phyloP scores from a whole-genome alignment of 306 rosid genomes.

The Quercus bicolor region DNA sequence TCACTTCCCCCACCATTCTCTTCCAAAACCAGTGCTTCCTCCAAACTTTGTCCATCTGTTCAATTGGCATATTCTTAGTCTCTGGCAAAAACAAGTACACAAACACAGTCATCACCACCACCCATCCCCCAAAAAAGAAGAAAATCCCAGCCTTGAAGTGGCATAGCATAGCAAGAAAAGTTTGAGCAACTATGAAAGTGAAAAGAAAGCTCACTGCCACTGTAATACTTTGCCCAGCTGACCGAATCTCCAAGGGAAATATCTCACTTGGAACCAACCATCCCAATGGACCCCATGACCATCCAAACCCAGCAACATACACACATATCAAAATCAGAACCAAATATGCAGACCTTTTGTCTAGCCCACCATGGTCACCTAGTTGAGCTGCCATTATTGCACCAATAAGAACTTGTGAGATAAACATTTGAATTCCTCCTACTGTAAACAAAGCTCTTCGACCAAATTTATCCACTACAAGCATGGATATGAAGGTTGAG shows the following conservation, averaged over 20 bases:
- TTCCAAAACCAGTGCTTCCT: slow-evolving; percentile 54
- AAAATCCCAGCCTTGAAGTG: slow-evolving; percentile 40
- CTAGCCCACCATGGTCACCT: slow-evolving; percentile 33
- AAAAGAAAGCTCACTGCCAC: slow-evolving; percentile 51
- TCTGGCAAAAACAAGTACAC: slow-evolving; percentile 28
- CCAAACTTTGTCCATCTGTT: slow-evolving; percentile 49
- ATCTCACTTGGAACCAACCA: slow-evolving; percentile 50
- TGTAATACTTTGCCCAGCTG: slow-evolving; percentile 41
- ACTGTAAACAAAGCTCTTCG: slow-evolving; percentile 35
- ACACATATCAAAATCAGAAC: slow-evolving; percentile 34
- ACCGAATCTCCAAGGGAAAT: slow-evolving; percentile 39
- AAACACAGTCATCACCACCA: slow-evolving; percentile 39
- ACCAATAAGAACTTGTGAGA: slow-evolving; percentile 30
- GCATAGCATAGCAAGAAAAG: slow-evolving; percentile 44
- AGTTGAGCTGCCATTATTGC: slow-evolving; percentile 33
- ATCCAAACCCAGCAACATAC: slow-evolving; percentile 42
- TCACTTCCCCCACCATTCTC: slow-evolving; percentile 21
- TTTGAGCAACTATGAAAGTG: slow-evolving; percentile 43
- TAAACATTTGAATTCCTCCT: slow-evolving; percentile 46
- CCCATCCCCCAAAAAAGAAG: slow-evolving; percentile 60
- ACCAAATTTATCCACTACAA: slow-evolving; percentile 44
- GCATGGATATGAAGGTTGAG: slow-evolving; percentile 48
- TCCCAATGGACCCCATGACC: slow-evolving; percentile 52
- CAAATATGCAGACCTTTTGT: slow-evolving; percentile 33
- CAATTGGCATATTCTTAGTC: slow-evolving; percentile 24